Percentiles rank a stretch among this genome's conserved stretches.
These are phyloP conservation scores for Pyricularia grisea DNA, from an alignment of 2,329 filamentous ascomycete species.

Conservation along the genomic window DNA sequence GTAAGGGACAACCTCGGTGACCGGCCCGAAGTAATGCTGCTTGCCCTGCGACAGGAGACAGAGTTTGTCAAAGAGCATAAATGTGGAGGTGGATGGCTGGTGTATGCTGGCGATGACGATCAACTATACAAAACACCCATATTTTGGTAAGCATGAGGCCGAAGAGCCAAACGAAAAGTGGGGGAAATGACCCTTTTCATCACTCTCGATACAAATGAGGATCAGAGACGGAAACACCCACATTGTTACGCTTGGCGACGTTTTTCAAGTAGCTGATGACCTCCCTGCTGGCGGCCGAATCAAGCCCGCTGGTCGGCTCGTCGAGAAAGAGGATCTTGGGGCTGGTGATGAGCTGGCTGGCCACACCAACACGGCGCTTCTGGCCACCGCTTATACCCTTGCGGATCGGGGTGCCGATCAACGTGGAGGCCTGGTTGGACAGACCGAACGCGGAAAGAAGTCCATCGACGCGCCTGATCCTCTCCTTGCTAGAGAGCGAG, in stretches of 20 bases:
- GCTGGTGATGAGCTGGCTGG: slow-evolving; percentile 70
- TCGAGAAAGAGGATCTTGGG: slow-evolving; percentile 77
- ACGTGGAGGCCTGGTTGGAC: slow-evolving; percentile 53
- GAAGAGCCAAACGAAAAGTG: background rate
- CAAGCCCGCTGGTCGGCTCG: slow-evolving; percentile 75
- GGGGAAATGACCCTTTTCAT: too few species aligned
- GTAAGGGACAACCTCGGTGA: slow-evolving; percentile 48
- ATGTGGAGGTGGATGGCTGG: slow-evolving; percentile 73
- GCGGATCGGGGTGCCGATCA: slow-evolving; percentile 73
- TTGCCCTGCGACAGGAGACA: slow-evolving; percentile 62
- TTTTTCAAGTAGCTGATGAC: slow-evolving; percentile 64
- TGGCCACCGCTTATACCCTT: slow-evolving; percentile 82
- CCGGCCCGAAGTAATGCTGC: slow-evolving; percentile 63
- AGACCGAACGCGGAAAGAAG: slow-evolving; percentile 68
- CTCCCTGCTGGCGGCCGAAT: slow-evolving; percentile 68
- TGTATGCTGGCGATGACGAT: slow-evolving; percentile 78
- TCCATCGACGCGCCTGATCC: slow-evolving; percentile 51
- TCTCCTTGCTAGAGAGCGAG: slow-evolving; percentile 38
- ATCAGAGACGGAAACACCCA: slow-evolving; percentile 21
- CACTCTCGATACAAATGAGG: background rate
- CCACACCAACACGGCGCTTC: slow-evolving; percentile 71
- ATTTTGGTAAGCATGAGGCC: background rate
- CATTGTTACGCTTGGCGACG: slow-evolving; percentile 57
- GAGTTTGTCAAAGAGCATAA: slow-evolving; percentile 72
- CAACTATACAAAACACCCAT: slow-evolving; percentile 38